Evolutionary conservation across 2,329 filamentous ascomycete genomes (phyloP).

Genomic region (Ophiostoma piceae): DNA sequence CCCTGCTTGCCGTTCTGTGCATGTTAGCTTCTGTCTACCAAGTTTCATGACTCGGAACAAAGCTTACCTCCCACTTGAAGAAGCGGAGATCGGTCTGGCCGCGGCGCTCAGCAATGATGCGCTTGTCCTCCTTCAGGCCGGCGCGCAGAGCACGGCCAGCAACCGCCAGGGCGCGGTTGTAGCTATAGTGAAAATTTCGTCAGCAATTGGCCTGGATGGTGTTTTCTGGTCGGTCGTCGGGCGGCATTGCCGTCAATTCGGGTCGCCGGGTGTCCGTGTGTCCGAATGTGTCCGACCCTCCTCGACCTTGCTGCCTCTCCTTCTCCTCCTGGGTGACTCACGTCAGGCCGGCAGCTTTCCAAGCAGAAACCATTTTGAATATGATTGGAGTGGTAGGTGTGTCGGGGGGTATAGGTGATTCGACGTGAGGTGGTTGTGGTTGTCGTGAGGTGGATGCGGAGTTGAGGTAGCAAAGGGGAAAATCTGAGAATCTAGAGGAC

Average conservation of each 20-base stretch:
- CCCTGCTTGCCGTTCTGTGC: conserved; percentile 90
- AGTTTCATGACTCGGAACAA: not conserved
- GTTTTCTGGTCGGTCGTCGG: not conserved
- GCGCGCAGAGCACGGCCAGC: conserved; percentile 91
- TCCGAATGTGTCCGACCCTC: not conserved
- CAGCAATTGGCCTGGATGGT: not conserved
- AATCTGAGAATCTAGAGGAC: conserved; percentile 22
- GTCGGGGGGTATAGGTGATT: conserved; percentile 7
- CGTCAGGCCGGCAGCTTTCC: conserved; percentile 97
- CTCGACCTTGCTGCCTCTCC: not conserved
- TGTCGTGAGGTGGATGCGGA: conserved; percentile 32
- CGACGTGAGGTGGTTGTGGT: conserved; percentile 19
- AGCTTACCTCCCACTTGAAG: conserved; percentile 84
- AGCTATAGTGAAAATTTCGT: conserved; percentile 52
- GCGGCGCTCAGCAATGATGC: conserved; percentile 80
- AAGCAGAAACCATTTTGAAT: conserved; percentile 88
- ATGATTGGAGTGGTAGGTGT: conserved; percentile 25
- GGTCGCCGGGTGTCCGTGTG: not conserved
- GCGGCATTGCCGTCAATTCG: not conserved
- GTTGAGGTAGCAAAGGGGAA: conserved; percentile 19
- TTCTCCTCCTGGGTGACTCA: conserved; percentile 47
- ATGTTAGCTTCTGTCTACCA: conserved; percentile 46
- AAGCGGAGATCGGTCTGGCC: conserved; percentile 86
- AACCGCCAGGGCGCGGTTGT: conserved; percentile 99
- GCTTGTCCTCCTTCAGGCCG: conserved; percentile 92